phyloP scores from a whole-genome alignment of 2,329 filamentous ascomycete species.

The Colletotrichum lindemuthianum region DNA sequence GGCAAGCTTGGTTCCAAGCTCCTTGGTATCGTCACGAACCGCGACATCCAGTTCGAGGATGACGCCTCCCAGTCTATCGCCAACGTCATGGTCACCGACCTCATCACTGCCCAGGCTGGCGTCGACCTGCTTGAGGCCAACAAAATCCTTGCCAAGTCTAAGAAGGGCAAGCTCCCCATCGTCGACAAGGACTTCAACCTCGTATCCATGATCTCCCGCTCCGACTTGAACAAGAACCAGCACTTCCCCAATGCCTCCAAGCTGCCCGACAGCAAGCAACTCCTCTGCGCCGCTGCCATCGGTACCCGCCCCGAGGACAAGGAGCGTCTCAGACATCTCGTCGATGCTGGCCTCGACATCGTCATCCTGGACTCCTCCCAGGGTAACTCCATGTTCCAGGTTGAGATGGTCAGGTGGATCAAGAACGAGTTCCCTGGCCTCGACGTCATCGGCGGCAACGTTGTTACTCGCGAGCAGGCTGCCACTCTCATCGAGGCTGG shows the following conservation, averaged over 20 bases:
- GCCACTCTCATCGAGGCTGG: slow-evolving; percentile 91
- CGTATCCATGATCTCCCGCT: slow-evolving; percentile 91
- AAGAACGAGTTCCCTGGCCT: slow-evolving; percentile 87
- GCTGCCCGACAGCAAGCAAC: slow-evolving; percentile 95
- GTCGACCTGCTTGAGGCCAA: slow-evolving; percentile 91
- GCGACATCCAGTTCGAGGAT: slow-evolving; percentile 96
- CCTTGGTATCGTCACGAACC: slow-evolving; percentile 95
- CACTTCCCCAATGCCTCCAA: slow-evolving; percentile 97
- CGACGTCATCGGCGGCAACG: slow-evolving; percentile 98
- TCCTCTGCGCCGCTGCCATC: slow-evolving; percentile 94
- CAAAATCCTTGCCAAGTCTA: slow-evolving; percentile 89
- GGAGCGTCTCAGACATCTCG: slow-evolving; percentile 82
- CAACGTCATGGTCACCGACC: slow-evolving; percentile 93
- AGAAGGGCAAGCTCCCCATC: slow-evolving; percentile 98
- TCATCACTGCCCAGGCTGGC: slow-evolving; percentile 86
- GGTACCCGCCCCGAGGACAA: slow-evolving; percentile 96
- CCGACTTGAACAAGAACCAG: slow-evolving; percentile 98
- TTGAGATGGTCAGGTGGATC: slow-evolving; percentile 97
- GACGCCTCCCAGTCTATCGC: slow-evolving; percentile 78
- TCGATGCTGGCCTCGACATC: slow-evolving; percentile 94
- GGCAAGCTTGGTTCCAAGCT: slow-evolving; percentile 96
- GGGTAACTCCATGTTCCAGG: slow-evolving; percentile 98
- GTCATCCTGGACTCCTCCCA: slow-evolving; percentile 96
- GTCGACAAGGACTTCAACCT: slow-evolving; percentile 86
- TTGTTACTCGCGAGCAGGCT: slow-evolving; percentile 97